These are phyloP conservation scores for Solanum pennellii DNA, from an alignment of 257 asterid genomes.

Conservation along the genomic window DNA sequence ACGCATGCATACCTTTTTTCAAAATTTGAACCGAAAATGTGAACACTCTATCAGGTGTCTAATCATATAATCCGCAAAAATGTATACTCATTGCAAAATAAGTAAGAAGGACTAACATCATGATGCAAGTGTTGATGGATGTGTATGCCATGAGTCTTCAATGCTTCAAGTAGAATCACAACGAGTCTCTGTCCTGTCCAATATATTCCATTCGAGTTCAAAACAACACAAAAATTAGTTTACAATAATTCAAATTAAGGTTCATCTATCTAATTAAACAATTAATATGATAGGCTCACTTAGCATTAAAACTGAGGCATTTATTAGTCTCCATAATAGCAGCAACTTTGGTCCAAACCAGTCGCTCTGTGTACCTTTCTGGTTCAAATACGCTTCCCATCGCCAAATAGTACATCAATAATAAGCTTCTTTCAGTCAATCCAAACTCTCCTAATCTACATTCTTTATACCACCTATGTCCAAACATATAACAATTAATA, in stretches of 20 bases:
- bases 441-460: slow-evolving; percentile 35
- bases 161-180: slow-evolving; percentile 26
- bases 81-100: not conserved
- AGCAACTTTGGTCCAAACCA: slow-evolving; percentile 65
- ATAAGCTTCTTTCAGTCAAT: slow-evolving; percentile 23
- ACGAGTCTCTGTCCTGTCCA: slow-evolving; percentile 19
- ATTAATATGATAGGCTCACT: not conserved
- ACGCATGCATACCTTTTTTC: not conserved
- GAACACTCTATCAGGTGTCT: not conserved
- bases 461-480: slow-evolving; percentile 47
- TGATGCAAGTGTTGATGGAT: slow-evolving; percentile 30
- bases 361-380: slow-evolving; percentile 38
- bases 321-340: slow-evolving; percentile 30
- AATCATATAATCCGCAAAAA: not conserved
- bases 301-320: not conserved
- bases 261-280: not conserved
- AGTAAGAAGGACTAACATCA: slow-evolving; percentile 25
- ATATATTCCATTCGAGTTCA: not conserved
- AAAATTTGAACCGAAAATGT: not conserved
- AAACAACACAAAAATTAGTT: not conserved
- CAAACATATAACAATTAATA: not conserved
- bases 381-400: slow-evolving; percentile 53
- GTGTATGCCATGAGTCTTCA: slow-evolving; percentile 41
- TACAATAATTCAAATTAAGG: not conserved
- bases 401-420: slow-evolving; percentile 35